Evolutionary conservation across 352 stramenopile species (phyloP).

Genomic region (Pythium dissotocum): DNA sequence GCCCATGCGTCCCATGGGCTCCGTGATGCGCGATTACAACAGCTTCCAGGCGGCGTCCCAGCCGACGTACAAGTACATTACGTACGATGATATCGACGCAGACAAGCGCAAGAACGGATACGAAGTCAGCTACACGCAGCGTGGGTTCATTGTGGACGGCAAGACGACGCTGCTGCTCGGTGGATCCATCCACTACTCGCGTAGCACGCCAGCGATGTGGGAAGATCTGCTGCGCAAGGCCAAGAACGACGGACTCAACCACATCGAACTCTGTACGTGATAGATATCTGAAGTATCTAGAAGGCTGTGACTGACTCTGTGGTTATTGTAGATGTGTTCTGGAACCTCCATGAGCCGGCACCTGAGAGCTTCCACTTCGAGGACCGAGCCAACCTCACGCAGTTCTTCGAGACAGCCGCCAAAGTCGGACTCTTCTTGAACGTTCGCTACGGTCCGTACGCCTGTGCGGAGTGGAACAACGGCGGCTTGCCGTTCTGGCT

Average conservation of each 20-base stretch:
- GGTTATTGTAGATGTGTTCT: slow-evolving; percentile 57
- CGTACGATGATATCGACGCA: slow-evolving; percentile 55
- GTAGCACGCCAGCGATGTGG: slow-evolving; percentile 56
- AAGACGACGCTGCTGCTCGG: slow-evolving; percentile 56
- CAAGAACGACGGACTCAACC: slow-evolving; percentile 75
- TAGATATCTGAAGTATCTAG: background rate
- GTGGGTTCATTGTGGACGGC: slow-evolving; percentile 66
- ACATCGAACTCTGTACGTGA: slow-evolving; percentile 67
- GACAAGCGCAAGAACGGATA: slow-evolving; percentile 48
- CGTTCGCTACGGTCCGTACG: slow-evolving; percentile 68
- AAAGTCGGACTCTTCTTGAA: slow-evolving; percentile 65
- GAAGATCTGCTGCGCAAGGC: slow-evolving; percentile 55
- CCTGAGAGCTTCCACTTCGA: slow-evolving; percentile 55
- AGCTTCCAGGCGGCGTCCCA: background rate
- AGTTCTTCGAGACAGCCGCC: slow-evolving; percentile 59
- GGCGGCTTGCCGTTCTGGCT: slow-evolving; percentile 64
- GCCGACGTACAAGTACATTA: slow-evolving; percentile 43
- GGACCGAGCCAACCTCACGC: slow-evolving; percentile 53
- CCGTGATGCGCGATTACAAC: slow-evolving; percentile 25
- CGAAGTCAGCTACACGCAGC: slow-evolving; percentile 42
- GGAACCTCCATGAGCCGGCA: slow-evolving; percentile 66
- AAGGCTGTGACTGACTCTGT: background rate
- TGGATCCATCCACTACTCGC: slow-evolving; percentile 68
- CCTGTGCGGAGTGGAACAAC: slow-evolving; percentile 71
- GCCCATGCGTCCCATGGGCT: slow-evolving; percentile 42